Conservation (phyloP, 805 yeast genomes). For the Lipomyces lipofer region DNA sequence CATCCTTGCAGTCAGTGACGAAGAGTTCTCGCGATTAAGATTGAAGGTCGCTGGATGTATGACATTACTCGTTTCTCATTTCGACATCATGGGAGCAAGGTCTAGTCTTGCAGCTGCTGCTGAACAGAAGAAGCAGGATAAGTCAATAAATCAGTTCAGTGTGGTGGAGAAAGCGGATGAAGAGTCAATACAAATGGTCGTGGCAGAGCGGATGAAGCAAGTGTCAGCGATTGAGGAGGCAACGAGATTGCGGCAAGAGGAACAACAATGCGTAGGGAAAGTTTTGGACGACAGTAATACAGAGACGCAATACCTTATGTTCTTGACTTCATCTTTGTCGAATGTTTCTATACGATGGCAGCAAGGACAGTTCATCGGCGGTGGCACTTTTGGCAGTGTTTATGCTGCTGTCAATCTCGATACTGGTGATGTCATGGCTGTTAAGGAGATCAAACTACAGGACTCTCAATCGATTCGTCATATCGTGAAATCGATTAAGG, state of each 20-base stretch:
- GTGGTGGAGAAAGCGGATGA: slow-evolving; percentile 50
- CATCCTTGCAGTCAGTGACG: slow-evolving; percentile 74
- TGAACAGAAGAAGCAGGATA: slow-evolving; percentile 49
- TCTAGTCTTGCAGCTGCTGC: slow-evolving; percentile 61
- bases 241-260: slow-evolving; percentile 47
- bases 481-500: slow-evolving; percentile 84
- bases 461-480: slow-evolving; percentile 82
- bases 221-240: slow-evolving; percentile 62
- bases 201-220: slow-evolving; percentile 67
- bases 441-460: slow-evolving; percentile 89
- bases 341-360: slow-evolving; percentile 96
- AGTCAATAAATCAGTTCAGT: slow-evolving; percentile 44
- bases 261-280: slow-evolving; percentile 69
- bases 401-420: slow-evolving; percentile 90
- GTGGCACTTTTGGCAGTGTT: slow-evolving; percentile 94
- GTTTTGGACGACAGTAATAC: slow-evolving; percentile 85
- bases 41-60: slow-evolving; percentile 90
- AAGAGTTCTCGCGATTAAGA: slow-evolving; percentile 69
- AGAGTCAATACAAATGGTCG: slow-evolving; percentile 55
- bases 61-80: slow-evolving; percentile 89
- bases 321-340: slow-evolving; percentile 84
- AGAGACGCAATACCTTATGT: slow-evolving; percentile 82
- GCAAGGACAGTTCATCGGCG: slow-evolving; percentile 89
- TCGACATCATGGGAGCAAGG: slow-evolving; percentile 97
- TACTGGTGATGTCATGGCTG: slow-evolving; percentile 95